Conservation (phyloP, 2,329 filamentous ascomycete species). For the Colletotrichum echinochloae region DNA sequence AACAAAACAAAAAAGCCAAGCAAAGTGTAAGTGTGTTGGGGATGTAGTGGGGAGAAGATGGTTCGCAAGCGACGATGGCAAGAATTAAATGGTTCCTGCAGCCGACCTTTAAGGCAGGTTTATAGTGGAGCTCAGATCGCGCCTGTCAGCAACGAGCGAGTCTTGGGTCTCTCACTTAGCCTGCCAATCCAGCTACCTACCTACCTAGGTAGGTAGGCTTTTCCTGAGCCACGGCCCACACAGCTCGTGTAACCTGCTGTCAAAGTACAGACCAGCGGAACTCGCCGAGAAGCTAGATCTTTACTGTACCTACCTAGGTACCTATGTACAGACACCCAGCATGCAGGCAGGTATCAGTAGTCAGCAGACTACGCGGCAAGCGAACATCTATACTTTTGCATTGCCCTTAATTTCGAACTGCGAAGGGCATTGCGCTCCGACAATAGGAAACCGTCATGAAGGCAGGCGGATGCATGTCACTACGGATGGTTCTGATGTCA, state of each 20-base stretch:
- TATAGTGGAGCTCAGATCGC: neutral
- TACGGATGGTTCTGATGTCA: neutral
- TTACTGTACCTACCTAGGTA: no score
- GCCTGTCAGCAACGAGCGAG: neutral
- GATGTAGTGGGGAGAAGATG: constrained; percentile 19
- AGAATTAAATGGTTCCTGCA: constrained; percentile 21
- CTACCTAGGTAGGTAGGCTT: no score
- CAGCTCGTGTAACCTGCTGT: neutral
- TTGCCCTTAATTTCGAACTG: neutral
- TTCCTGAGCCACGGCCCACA: neutral
- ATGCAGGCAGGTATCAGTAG: neutral
- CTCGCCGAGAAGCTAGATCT: no score
- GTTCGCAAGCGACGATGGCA: constrained; percentile 1
- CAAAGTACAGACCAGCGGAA: neutral
- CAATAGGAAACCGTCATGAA: neutral
- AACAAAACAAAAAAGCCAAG: neutral
- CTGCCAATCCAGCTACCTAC: neutral
- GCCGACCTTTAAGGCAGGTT: constrained; percentile 5
- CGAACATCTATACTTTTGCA: no score
- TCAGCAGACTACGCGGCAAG: neutral
- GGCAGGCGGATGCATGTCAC: neutral
- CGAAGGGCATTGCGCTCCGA: neutral
- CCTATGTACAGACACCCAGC: neutral
- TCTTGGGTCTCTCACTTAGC: neutral
- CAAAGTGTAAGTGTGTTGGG: neutral